Evolutionary conservation across 768 basidiomycete species (phyloP).

Genomic region (button mushroom (Agaricus bisporus)): DNA sequence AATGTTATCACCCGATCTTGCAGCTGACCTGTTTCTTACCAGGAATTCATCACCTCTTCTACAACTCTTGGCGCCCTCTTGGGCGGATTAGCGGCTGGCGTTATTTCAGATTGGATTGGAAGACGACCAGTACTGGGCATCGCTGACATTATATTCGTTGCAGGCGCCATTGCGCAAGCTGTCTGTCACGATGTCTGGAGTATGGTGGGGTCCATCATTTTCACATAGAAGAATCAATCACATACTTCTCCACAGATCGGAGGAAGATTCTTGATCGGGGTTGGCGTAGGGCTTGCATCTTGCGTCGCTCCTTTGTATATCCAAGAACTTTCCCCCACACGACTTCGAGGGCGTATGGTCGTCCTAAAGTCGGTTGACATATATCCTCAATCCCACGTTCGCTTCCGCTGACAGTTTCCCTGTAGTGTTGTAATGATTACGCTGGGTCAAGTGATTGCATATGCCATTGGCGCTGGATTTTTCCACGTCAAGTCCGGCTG

Average conservation of each 20-base stretch:
- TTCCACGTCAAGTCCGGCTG: constrained; percentile 56
- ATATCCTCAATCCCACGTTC: not conserved
- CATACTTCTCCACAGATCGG: constrained; percentile 41
- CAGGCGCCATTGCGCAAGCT: constrained; percentile 67
- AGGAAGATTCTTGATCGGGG: constrained; percentile 68
- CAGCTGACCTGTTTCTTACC: not conserved
- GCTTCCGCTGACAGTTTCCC: not conserved
- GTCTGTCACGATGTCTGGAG: constrained; percentile 63
- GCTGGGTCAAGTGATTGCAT: constrained; percentile 73
- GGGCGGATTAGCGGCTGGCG: constrained; percentile 66
- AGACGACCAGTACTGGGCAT: constrained; percentile 57
- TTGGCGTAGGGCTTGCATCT: constrained; percentile 69
- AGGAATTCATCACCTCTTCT: constrained; percentile 79
- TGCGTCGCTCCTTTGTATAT: constrained; percentile 81
- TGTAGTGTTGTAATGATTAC: constrained; percentile 73
- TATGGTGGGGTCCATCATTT: constrained; percentile 42
- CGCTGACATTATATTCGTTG: constrained; percentile 69
- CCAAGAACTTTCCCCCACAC: constrained; percentile 75
- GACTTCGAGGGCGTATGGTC: constrained; percentile 70
- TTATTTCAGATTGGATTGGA: constrained; percentile 67
- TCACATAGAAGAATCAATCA: not conserved
- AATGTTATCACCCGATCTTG: not conserved
- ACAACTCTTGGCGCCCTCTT: constrained; percentile 75
- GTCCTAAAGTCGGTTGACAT: constrained; percentile 48
- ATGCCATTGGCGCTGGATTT: constrained; percentile 67